Conservation (phyloP, 2,329 filamentous ascomycete species). For the Aspergillus awamori region DNA sequence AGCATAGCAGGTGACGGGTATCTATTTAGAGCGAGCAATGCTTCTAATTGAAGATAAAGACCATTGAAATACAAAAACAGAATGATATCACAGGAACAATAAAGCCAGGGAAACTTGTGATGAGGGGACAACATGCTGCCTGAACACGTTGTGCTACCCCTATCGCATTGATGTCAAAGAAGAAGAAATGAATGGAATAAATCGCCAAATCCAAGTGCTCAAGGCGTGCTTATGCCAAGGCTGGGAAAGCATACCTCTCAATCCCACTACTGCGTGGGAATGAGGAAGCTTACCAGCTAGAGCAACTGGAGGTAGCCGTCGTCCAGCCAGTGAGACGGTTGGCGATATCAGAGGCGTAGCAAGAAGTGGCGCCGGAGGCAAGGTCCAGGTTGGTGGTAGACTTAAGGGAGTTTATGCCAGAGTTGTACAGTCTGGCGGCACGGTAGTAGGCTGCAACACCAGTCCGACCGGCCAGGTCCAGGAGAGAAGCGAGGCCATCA, state of each 20-base stretch:
- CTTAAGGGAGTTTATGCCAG: constrained; percentile 35
- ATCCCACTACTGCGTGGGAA: not conserved
- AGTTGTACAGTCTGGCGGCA: constrained; percentile 48
- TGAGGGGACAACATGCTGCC: not conserved
- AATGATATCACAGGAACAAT: not conserved
- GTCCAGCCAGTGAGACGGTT: constrained; percentile 34
- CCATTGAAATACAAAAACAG: not conserved
- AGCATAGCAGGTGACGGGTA: not conserved
- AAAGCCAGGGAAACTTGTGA: not conserved
- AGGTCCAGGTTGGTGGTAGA: constrained; percentile 34
- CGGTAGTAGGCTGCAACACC: constrained; percentile 33
- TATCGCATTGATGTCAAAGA: not conserved
- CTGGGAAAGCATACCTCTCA: not conserved
- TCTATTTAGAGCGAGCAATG: not conserved
- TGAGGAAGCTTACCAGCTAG: not conserved
- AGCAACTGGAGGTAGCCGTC: constrained; percentile 19
- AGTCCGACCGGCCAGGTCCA: constrained; percentile 30
- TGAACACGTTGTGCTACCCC: not conserved
- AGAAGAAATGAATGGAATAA: not conserved
- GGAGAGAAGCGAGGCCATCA: constrained; percentile 37
- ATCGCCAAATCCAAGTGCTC: too few relatives aligned
- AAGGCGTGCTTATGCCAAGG: not conserved
- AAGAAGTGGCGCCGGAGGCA: constrained; percentile 26
- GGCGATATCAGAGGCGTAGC: constrained; percentile 33
- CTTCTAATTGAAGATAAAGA: not conserved